Base-by-base conservation (phyloP, 768 basidiomycete species). In the Pleurotus giganteus region DNA sequence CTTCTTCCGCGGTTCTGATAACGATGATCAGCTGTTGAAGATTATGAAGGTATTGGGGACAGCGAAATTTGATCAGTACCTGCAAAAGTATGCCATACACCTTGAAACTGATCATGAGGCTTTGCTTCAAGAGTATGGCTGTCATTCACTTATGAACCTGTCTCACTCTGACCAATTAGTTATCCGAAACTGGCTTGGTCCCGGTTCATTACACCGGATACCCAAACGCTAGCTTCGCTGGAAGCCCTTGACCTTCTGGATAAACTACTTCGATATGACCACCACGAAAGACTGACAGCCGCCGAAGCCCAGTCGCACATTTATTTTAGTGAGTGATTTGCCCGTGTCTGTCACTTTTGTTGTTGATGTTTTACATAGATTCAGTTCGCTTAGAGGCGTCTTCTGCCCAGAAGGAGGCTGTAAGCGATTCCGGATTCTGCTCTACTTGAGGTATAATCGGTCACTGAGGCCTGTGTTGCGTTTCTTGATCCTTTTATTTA, bases 1-100 rank as follows among this genome's bases (percentile, higher is more conserved):
- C 59, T 86, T 88, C 68, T 89, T 89, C 71, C 84, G 84, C 59
- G 87, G 86, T 11, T 78, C 79, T 17, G 86, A 88, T 66, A 88
- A 88, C 61, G 79, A 85, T 58, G 87, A 89, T 63, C 87, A 88
- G 63, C 69, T 89, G 46, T 79, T 87, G 55, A 86, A 81, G 67
- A 88, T 89, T 49, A 70, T 85, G 61, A 84, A 82, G 64, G 80
- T 83, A 11, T 74, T 89, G 47, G 86, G 87, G 6, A 88, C 86
- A 0, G 85, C 85, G 56, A 76, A 77, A 61, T 79, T 88, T 11
- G 84, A 84, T 63, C 62, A 68, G 12, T 88, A 87, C 65, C 65
- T 85, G 62, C 75, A 77, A 61, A 71, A 72, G 58, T 86, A 86
- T 62, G 75, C 81, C 56, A 86, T 89, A 61, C 83, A 85, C 53